phyloP scores from a whole-genome alignment of 208 protist genomes.

The Trypanosomatidae sp. region DNA sequence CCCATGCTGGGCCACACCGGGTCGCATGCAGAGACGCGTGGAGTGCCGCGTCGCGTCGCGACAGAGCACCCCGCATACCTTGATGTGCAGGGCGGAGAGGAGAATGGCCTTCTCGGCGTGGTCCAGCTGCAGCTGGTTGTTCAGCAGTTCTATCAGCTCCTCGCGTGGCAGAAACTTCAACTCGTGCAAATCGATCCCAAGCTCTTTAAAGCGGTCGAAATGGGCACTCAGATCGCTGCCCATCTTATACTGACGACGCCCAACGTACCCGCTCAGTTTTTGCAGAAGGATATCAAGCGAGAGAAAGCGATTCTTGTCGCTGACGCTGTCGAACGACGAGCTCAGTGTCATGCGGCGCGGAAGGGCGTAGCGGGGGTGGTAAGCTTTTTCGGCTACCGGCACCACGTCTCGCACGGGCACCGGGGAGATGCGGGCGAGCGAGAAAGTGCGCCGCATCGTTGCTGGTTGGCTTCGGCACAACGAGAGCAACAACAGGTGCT shows the following conservation, averaged over 20 bases:
- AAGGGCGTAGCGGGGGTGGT: constrained; percentile 64
- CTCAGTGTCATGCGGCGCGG: constrained; percentile 66
- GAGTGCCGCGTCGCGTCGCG: constrained; percentile 60
- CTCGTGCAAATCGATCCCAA: constrained; percentile 88
- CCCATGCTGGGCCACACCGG: constrained; percentile 63
- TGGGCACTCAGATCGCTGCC: constrained; percentile 43
- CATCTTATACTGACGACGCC: constrained; percentile 88
- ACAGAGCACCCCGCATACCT: constrained; percentile 87
- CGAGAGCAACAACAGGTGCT: too few relatives aligned
- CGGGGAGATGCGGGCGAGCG: constrained; percentile 31
- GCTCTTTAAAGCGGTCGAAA: constrained; percentile 44
- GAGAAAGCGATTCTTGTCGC: constrained; percentile 79
- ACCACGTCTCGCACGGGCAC: constrained; percentile 57
- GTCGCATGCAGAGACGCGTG: constrained; percentile 70
- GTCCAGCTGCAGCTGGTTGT: constrained; percentile 42
- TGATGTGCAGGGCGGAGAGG: constrained; percentile 55
- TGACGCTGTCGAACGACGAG: constrained; percentile 63
- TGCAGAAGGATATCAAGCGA: constrained; percentile 71
- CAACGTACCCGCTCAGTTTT: constrained; percentile 73
- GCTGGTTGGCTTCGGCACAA: too few relatives aligned
- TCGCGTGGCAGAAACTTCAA: constrained; percentile 68
- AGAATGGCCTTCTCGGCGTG: constrained; percentile 61
- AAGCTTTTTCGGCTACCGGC: constrained; percentile 26
- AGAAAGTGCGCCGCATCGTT: constrained; percentile 3
- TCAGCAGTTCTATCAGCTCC: constrained; percentile 61